Base-by-base conservation (phyloP, 2,329 filamentous ascomycete species). In the Catunica adiposa region DNA sequence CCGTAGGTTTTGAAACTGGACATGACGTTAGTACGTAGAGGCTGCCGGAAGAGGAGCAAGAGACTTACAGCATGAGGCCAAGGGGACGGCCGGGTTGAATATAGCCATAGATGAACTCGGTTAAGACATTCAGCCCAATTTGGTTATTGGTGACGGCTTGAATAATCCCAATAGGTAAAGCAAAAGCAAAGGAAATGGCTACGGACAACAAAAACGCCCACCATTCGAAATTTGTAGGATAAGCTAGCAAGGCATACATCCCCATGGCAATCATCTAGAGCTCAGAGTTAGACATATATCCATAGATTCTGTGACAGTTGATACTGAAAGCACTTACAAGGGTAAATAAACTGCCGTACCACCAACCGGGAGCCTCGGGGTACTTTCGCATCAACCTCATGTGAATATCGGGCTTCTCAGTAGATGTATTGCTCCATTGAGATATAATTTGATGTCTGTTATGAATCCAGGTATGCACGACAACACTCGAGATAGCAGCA, bases 91-190 rank as follows among this genome's bases (percentile, higher is more conserved):
- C 84, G 0, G 83, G 83, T 60, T 86, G 82, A 62, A 88, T 84
- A 62, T 88, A 88, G 1, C 84, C 84, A 58, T 80, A 79, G 3
- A 89, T 70, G 60, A 87, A 86, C 67, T 86, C 83, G 0, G 83
- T 85, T 59, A 88, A 69, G 25, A 89, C 83, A 60, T 88, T 88
- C 37, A 88, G 70, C 1, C 82, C 82, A 38, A 86, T 80, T 69
- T 85, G 71, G 65, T 83, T 82, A 63, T 85, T 80, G 3, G 83
- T 84, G 3, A 82, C 73, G 38, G 82, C 84, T 62, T 84, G 76
- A 34, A 87, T 78, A 58, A 86, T 84, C 42, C 80, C 80, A 50
- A 82, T 81, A 0, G 83, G 83, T 11, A 86, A 67, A 7, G 80
- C 71, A 64, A 84, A 86, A 7, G 73, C 66, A 56, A 79, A 76